Evolutionary conservation across 2,329 filamentous ascomycete genomes (phyloP), one percentile per base, ranked within the genome.

Genomic region (Botrytis galanthina): DNA sequence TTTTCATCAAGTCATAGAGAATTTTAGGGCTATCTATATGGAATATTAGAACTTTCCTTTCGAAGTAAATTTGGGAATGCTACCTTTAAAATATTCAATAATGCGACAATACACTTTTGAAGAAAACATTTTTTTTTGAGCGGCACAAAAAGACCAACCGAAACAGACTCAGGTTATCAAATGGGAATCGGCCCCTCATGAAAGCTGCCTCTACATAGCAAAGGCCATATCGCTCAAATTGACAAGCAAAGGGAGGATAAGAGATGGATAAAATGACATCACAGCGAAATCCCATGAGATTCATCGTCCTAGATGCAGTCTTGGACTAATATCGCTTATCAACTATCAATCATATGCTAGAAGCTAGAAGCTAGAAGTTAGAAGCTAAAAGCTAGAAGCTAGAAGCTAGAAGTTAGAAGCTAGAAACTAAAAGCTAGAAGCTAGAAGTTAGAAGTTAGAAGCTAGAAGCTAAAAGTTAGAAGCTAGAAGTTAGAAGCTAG

Each of bases 71-170:
- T 37, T 57, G 14, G 3, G n/a, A 32, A 18, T 57, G 6, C 14
- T 29, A 32, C 2, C 16, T 1, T 51, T 0, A 9, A 57, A 57
- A 57, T 1, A 32, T 57, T 2, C n/a, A 57, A 0, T 18, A 0
- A 16, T 57, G 12, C 6, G 26, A 1, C 0, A 3, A n/a, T 54
- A 54, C 12, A n/a, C 26, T 16, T 54, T 26, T 54, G 48, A 54
- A n/a, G 26, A 54, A 0, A 2, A n/a, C 26, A n/a, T n/a, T 7
- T 51, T 2, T 1, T n/a, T n/a, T 54, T n/a, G 26, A 16, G 3
- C 4, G n/a, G 12, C 48, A 14, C 48, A 2, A 16, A n/a, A 3
- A 29, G 6, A 57, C 51, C 8, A 1, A 57, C 14, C 14, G 3
- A 57, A 57, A 57, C 7, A 3, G 3, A 32, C n/a, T 6, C n/a